These are phyloP conservation scores for Aspergillus conjunctus DNA, from an alignment of 495 filamentous ascomycete species.

Conservation along the genomic window DNA sequence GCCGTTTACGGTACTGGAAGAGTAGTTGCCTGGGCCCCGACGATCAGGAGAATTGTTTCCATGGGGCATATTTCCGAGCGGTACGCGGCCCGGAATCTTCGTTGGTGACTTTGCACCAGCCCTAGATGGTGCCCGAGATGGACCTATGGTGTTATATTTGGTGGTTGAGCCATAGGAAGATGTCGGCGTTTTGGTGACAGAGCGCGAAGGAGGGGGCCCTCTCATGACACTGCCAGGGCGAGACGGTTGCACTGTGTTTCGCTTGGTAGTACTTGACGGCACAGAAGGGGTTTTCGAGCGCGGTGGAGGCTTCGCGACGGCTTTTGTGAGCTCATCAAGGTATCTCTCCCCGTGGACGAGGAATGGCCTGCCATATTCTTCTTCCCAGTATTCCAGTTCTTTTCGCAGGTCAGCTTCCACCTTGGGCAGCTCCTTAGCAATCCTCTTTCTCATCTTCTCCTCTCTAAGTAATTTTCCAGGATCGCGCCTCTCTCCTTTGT, in stretches of 20 bases:
- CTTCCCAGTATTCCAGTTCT: constrained; percentile 83
- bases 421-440: constrained; percentile 93
- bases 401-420: constrained; percentile 80
- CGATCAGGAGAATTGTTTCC: constrained; percentile 85
- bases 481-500: constrained; percentile 88
- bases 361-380: constrained; percentile 91
- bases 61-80: constrained; percentile 76
- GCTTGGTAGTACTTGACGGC: constrained; percentile 42
- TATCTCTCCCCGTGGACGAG: constrained; percentile 90
- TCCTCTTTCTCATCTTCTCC: constrained; percentile 97
- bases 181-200: constrained; percentile 70
- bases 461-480: constrained; percentile 92
- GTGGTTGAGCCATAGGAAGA: constrained; percentile 45
- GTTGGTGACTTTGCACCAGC: constrained; percentile 63
- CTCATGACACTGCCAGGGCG: constrained; percentile 39
- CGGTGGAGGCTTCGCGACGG: constrained; percentile 62
- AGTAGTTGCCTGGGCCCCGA: constrained; percentile 51
- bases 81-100: constrained; percentile 79
- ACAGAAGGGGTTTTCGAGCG: constrained; percentile 80
- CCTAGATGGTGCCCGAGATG: constrained; percentile 37
- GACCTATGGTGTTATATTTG: constrained; percentile 59
- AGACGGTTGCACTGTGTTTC: constrained; percentile 34
- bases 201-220: constrained; percentile 53
- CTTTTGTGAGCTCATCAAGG: constrained; percentile 70
- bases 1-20: constrained; percentile 54